A percentile compares a stretch with the other conserved stretches of the same genome.
phyloP scores from a whole-genome alignment of 2,329 filamentous ascomycete species.

The Rhexocercosporidium sp. region DNA sequence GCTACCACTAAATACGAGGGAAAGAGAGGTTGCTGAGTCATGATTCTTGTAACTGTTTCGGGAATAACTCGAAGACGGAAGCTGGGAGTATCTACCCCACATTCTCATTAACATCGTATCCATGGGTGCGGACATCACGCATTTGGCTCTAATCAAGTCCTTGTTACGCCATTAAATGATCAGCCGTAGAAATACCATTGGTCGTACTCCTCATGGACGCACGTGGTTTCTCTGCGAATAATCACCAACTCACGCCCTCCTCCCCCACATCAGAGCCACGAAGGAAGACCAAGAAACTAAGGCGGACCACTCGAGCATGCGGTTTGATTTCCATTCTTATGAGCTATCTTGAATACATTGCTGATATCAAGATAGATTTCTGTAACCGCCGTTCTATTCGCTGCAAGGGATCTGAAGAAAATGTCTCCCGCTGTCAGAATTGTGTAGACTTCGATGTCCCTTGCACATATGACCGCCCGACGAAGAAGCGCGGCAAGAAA shows the following conservation, averaged over 20 bases:
- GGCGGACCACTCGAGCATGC: not conserved
- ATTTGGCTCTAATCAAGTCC: not conserved
- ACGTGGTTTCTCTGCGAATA: not conserved
- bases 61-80: not conserved
- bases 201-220: not conserved
- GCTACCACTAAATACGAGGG: not conserved
- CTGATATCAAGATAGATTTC: slow-evolving; percentile 44
- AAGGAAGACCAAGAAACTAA: not conserved
- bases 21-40: not conserved
- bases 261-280: not conserved
- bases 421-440: slow-evolving; percentile 51
- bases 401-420: slow-evolving; percentile 46
- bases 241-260: not conserved
- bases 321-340: not conserved
- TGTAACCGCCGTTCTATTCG: slow-evolving; percentile 55
- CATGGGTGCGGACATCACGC: not conserved
- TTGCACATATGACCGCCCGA: slow-evolving; percentile 54
- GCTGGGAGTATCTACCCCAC: not conserved
- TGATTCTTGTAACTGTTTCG: not conserved
- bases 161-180: not conserved
- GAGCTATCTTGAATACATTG: not conserved
- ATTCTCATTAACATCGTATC: not conserved
- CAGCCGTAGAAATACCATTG: not conserved
- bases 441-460: slow-evolving; percentile 54
- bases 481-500: slow-evolving; percentile 45